phyloP scores from a whole-genome alignment of 176 grass and related monocot species.

The Avena sativa region DNA sequence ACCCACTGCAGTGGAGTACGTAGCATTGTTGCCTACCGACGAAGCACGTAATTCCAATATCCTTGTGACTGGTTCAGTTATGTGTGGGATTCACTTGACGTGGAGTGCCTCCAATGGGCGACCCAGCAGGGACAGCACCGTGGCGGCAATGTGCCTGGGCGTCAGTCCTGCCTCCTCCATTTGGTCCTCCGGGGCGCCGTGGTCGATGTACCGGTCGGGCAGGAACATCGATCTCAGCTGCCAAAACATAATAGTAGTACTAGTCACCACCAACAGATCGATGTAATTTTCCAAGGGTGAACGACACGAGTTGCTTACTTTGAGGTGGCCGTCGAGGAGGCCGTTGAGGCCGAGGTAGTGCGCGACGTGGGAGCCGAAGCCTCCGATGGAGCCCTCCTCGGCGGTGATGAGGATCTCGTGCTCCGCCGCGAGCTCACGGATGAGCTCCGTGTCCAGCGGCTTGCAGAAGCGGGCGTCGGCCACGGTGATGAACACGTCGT shows the following conservation, averaged over 20 bases:
- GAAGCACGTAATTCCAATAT: not conserved
- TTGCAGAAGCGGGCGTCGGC: conserved; percentile 94
- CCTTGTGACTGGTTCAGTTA: not conserved
- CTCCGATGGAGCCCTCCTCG: conserved; percentile 88
- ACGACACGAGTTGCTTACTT: conserved; percentile 47
- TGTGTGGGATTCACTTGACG: conserved; percentile 36
- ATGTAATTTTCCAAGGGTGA: not conserved
- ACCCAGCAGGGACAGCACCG: conserved; percentile 78
- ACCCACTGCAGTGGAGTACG: not conserved
- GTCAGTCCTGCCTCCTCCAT: conserved; percentile 86
- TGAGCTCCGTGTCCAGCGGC: conserved; percentile 70
- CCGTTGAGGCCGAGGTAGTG: conserved; percentile 82
- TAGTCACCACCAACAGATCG: not conserved
- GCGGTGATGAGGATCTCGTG: conserved; percentile 87
- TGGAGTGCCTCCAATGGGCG: conserved; percentile 78
- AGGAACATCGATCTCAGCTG: conserved; percentile 96
- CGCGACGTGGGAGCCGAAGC: conserved; percentile 81
- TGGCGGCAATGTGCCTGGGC: conserved; percentile 74
- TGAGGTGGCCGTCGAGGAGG: conserved; percentile 79
- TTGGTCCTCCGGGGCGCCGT: conserved; percentile 80
- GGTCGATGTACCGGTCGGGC: conserved; percentile 90
- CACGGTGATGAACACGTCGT: conserved; percentile 69
- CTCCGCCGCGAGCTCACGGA: conserved; percentile 66
- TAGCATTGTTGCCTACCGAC: not conserved
- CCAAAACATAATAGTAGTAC: not conserved